Evolutionary conservation across 2,329 filamentous ascomycete genomes (phyloP).

Genomic region (Beauveria medogensis): DNA sequence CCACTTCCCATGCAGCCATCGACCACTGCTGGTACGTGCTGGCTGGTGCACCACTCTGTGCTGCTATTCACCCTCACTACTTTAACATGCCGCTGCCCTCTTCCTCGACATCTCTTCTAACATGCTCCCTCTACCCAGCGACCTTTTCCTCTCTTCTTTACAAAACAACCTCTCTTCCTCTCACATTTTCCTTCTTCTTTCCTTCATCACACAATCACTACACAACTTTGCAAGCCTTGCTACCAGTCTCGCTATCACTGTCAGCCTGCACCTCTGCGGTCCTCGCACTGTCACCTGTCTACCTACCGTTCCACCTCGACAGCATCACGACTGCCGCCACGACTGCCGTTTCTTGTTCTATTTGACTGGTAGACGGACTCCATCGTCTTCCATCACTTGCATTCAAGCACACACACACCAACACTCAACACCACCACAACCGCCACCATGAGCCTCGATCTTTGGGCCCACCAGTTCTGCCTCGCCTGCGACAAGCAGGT

Average conservation of each 20-base stretch:
- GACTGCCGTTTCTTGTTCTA: not conserved
- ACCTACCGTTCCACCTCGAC: not conserved
- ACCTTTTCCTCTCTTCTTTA: not conserved
- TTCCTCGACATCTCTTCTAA: not conserved
- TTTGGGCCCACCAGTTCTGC: conserved; percentile 88
- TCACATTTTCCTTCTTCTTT: not conserved
- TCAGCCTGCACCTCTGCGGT: not conserved
- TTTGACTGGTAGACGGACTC: not conserved
- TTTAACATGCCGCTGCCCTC: conserved; percentile 9
- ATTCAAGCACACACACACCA: not conserved
- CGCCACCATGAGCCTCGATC: conserved; percentile 45
- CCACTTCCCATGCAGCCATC: conserved; percentile 9
- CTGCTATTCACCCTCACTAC: not conserved
- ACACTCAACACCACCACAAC: conserved; percentile 14
- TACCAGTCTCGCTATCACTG: not conserved
- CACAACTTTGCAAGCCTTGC: not conserved
- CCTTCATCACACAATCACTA: not conserved
- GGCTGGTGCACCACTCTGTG: not conserved
- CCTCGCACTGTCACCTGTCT: not conserved
- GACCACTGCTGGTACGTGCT: not conserved
- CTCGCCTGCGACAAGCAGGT: conserved; percentile 75
- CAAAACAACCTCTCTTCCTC: not conserved
- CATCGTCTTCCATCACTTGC: no score
- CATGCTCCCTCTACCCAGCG: not conserved
- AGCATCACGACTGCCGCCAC: conserved; percentile 3